Conservation (phyloP, 1,284 basidiomycete species). For the Athelia sp. region DNA sequence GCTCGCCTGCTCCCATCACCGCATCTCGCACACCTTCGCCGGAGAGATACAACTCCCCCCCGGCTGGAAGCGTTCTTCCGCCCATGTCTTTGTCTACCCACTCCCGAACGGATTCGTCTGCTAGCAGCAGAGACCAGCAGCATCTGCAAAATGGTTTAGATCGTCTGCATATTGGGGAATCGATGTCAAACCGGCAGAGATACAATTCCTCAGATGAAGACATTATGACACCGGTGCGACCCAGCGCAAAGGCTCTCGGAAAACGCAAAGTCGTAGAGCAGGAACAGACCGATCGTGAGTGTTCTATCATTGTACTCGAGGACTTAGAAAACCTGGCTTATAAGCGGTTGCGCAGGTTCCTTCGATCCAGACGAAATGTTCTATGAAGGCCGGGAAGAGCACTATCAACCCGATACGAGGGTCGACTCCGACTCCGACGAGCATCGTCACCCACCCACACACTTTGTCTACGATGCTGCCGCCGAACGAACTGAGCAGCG, state of each 20-base stretch:
- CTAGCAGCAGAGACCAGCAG: conserved; percentile 10
- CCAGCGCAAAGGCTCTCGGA: conserved; percentile 77
- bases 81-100: conserved; percentile 6
- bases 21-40: conserved; percentile 45
- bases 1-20: conserved; percentile 43
- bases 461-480: not conserved
- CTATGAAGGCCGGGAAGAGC: conserved; percentile 28
- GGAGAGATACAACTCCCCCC: not conserved
- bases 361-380: conserved; percentile 42
- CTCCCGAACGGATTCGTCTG: conserved; percentile 16
- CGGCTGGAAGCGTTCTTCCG: not conserved
- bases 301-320: not conserved
- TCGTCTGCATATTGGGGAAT: conserved; percentile 22
- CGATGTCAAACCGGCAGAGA: conserved; percentile 9
- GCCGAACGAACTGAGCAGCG: conserved; percentile 2
- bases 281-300: conserved; percentile 44
- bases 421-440: conserved; percentile 36
- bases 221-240: conserved; percentile 33
- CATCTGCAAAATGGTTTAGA: conserved; percentile 14
- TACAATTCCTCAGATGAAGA: conserved; percentile 25
- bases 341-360: conserved; percentile 17
- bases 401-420: conserved; percentile 20
- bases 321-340: not conserved
- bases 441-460: conserved; percentile 4
- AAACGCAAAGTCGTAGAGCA: conserved; percentile 61